phyloP scores from a whole-genome alignment of 2,329 filamentous ascomycete genomes.

The Aspergillus nomiae region DNA sequence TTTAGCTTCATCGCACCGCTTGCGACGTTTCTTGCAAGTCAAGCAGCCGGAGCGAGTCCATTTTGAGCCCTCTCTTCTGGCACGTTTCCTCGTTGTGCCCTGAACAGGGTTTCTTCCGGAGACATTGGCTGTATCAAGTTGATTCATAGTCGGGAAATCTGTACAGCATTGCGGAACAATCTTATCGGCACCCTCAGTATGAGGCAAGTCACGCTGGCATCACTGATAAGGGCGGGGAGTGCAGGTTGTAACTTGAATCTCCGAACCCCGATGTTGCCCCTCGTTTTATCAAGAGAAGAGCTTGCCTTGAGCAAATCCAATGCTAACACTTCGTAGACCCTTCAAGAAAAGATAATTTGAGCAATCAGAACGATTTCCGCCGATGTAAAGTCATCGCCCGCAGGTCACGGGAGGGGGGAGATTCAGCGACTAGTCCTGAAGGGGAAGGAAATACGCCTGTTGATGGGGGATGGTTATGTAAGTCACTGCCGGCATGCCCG shows the following conservation, averaged over 20 bases:
- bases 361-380: neutral
- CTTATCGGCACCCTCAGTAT: neutral
- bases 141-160: constrained; percentile 6
- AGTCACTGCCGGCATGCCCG: neutral
- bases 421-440: constrained; percentile 21
- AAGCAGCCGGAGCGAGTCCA: constrained; percentile 44
- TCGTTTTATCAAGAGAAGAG: neutral
- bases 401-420: neutral
- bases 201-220: neutral
- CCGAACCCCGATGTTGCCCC: neutral
- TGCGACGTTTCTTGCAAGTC: constrained; percentile 42
- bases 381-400: neutral
- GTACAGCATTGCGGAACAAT: neutral
- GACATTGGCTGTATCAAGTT: neutral
- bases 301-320: neutral
- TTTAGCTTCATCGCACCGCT: constrained; percentile 42
- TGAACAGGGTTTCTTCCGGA: neutral
- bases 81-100: constrained; percentile 19
- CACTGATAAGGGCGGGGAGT: neutral
- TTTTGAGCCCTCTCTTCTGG: constrained; percentile 30
- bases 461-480: constrained; percentile 17
- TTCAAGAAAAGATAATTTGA: neutral
- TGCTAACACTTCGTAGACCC: neutral
- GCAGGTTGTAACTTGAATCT: neutral
- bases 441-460: constrained; percentile 19